Percentiles rank a stretch among this genome's conserved stretches.
Conservation (phyloP, 306 rosid genomes). For the Vachellia pachyceras region DNA sequence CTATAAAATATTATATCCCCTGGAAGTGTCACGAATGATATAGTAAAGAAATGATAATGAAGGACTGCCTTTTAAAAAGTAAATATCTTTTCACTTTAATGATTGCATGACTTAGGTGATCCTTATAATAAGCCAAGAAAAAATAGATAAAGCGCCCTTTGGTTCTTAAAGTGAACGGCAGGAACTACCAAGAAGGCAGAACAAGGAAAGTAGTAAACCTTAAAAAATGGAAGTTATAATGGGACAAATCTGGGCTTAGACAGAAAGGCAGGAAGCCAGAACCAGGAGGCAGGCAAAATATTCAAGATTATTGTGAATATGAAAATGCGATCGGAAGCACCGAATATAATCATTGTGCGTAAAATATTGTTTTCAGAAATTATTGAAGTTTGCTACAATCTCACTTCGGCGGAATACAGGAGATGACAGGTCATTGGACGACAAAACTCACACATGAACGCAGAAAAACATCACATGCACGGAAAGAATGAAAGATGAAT, state of each 20-base stretch:
- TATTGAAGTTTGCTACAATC: background rate
- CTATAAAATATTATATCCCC: constrained; percentile 4
- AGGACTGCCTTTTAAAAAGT: constrained; percentile 16
- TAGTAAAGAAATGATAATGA: background rate
- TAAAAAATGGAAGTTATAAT: background rate
- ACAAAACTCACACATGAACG: background rate
- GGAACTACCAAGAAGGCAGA: background rate
- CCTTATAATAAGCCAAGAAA: constrained; percentile 11
- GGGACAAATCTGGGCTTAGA: background rate
- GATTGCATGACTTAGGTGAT: background rate
- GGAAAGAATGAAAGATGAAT: background rate
- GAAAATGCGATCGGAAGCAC: background rate
- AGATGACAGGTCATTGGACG: constrained; percentile 3
- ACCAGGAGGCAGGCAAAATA: background rate
- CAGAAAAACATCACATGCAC: constrained; percentile 23
- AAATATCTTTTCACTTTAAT: background rate
- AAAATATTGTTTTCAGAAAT: constrained; percentile 6
- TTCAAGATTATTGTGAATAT: background rate
- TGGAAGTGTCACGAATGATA: background rate
- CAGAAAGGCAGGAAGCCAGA: background rate
- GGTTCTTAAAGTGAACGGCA: background rate
- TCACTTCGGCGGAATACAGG: background rate
- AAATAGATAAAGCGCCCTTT: background rate
- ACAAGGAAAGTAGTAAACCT: background rate
- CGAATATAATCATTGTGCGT: background rate